Percentiles rank a stretch among this genome's conserved stretches.
Evolutionary conservation across 1,284 basidiomycete species (phyloP).

Genomic region (Ceratobasidium sp.): DNA sequence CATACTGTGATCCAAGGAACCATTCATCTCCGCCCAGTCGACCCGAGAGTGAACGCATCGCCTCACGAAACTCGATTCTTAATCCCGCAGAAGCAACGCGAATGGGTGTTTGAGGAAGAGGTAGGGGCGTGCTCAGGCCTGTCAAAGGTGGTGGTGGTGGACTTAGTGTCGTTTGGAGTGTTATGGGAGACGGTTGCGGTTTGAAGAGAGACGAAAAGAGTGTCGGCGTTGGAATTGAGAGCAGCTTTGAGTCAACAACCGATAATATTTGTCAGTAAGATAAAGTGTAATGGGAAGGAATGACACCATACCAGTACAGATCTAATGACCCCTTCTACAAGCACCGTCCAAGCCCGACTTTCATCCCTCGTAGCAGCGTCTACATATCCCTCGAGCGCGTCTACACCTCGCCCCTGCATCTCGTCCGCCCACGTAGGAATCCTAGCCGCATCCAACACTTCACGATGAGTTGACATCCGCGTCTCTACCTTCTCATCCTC

Average conservation of each 20-base stretch:
- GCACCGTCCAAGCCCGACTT: conserved; percentile 80
- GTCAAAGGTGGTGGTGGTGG: conserved; percentile 78
- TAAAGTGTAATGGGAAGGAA: no score
- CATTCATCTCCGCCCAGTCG: conserved; percentile 78
- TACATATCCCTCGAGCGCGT: conserved; percentile 73
- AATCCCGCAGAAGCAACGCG: conserved; percentile 45
- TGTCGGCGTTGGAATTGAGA: conserved; percentile 63
- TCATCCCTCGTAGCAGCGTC: conserved; percentile 73
- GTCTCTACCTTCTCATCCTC: conserved; percentile 51
- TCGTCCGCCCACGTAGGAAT: conserved; percentile 75
- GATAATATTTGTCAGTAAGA: no score
- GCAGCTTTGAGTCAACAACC: conserved; percentile 62
- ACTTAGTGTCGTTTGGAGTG: conserved; percentile 63
- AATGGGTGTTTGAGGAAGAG: conserved; percentile 64
- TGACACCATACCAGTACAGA: conserved; percentile 77
- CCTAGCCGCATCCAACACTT: conserved; percentile 71
- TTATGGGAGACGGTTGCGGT: conserved; percentile 53
- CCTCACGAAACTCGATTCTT: conserved; percentile 69
- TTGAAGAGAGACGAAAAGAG: conserved; percentile 57
- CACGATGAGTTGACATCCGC: conserved; percentile 46
- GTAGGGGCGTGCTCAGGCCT: conserved; percentile 72
- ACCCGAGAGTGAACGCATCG: conserved; percentile 76
- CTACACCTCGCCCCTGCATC: conserved; percentile 62
- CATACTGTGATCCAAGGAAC: conserved; percentile 81
- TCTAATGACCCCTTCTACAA: conserved; percentile 80